phyloP scores from a whole-genome alignment of 2,329 filamentous ascomycete species.

The Pseudovirgaria hyperparasitica region DNA sequence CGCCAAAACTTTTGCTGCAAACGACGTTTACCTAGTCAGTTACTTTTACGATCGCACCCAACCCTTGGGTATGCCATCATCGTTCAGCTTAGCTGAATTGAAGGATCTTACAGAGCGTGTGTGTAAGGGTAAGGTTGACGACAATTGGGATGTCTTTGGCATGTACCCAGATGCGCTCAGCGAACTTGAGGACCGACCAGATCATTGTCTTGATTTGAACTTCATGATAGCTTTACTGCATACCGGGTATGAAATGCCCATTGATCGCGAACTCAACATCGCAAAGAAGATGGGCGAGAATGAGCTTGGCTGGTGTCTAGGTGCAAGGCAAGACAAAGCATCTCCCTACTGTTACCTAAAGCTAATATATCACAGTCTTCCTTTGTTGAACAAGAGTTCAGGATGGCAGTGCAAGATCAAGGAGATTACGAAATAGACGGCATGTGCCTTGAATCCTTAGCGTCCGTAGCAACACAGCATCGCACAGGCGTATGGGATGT shows the following conservation, averaged over 20 bases:
- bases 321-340: constrained; percentile 60
- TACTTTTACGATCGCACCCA: constrained; percentile 96
- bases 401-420: constrained; percentile 85
- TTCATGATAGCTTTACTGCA: constrained; percentile 91
- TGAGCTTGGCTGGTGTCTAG: constrained; percentile 94
- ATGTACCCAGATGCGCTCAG: constrained; percentile 64
- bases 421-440: constrained; percentile 38
- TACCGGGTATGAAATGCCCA: constrained; percentile 95
- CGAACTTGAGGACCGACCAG: constrained; percentile 70
- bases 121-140: constrained; percentile 65
- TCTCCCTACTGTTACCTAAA: constrained; percentile 6
- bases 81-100: constrained; percentile 83
- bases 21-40: constrained; percentile 92
- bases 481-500: too few relatives aligned
- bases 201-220: constrained; percentile 89
- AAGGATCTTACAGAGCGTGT: constrained; percentile 75
- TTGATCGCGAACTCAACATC: constrained; percentile 91
- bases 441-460: too few relatives aligned
- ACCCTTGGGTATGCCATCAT: constrained; percentile 95
- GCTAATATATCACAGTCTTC: constrained; percentile 50
- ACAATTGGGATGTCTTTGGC: constrained; percentile 68
- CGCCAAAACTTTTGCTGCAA: constrained; percentile 77
- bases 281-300: constrained; percentile 98
- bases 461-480: too few relatives aligned
- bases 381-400: constrained; percentile 65